phyloP scores from a whole-genome alignment of 1,139 yeast species.

The Zygotorulaspora mrakii region DNA sequence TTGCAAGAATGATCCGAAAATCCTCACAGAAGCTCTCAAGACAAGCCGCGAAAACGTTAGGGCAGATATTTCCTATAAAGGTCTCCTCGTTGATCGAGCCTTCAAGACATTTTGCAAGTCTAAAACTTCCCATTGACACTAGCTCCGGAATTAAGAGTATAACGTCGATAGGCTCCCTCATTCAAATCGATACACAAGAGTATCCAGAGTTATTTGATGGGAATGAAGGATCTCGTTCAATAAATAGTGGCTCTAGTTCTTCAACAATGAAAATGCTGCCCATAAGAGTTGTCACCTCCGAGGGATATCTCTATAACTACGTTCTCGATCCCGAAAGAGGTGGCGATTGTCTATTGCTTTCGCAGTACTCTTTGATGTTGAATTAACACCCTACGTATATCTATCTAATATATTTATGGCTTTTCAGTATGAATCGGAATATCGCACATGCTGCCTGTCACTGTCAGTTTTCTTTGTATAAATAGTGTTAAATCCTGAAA shows the following conservation, averaged over 20 bases:
- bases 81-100: slow-evolving; percentile 88
- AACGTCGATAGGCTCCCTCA: slow-evolving; percentile 22
- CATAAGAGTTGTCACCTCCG: slow-evolving; percentile 68
- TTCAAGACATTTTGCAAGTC: slow-evolving; percentile 87
- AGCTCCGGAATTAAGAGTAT: slow-evolving; percentile 21
- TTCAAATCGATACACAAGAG: slow-evolving; percentile 22
- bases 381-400: slow-evolving; percentile 12
- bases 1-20: slow-evolving; percentile 62
- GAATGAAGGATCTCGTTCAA: slow-evolving; percentile 6
- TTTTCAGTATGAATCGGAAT: not conserved
- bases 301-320: slow-evolving; percentile 81
- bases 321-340: slow-evolving; percentile 86
- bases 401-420: not conserved
- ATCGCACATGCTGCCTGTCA: not conserved
- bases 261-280: slow-evolving; percentile 35
- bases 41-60: slow-evolving; percentile 84
- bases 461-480: not conserved
- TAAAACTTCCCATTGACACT: slow-evolving; percentile 66
- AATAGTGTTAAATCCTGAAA: no score
- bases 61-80: slow-evolving; percentile 72
- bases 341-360: slow-evolving; percentile 82
- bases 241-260: slow-evolving; percentile 2
- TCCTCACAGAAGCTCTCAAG: slow-evolving; percentile 51
- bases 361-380: slow-evolving; percentile 52
- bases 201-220: slow-evolving; percentile 24